phyloP scores from a whole-genome alignment of 192 early-diverging fungal species.

The Umbelopsis sp. region DNA sequence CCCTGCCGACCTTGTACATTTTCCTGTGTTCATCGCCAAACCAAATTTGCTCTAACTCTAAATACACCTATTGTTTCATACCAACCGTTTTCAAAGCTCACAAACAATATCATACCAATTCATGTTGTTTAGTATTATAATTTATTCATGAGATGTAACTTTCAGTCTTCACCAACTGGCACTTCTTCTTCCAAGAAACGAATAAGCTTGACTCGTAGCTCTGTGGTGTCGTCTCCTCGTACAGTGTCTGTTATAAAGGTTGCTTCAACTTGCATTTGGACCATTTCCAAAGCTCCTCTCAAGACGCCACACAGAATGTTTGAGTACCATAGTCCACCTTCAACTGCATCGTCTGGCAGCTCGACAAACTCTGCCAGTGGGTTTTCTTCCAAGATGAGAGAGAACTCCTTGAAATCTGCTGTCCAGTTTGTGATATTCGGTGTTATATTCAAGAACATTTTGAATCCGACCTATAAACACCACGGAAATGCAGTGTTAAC shows the following conservation, averaged over 20 bases:
- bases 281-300: conserved; percentile 96
- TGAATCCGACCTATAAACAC: conserved; percentile 79
- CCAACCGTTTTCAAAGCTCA: too few relatives aligned
- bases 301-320: conserved; percentile 95
- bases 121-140: background rate
- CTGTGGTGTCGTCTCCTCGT: conserved; percentile 85
- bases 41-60: background rate
- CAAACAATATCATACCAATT: too few relatives aligned
- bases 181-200: conserved; percentile 94
- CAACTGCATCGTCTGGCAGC: conserved; percentile 77
- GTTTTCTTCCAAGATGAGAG: conserved; percentile 94
- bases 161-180: conserved; percentile 84
- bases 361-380: conserved; percentile 98
- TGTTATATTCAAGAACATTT: conserved; percentile 91
- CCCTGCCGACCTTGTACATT: background rate
- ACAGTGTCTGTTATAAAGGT: conserved; percentile 84
- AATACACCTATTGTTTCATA: background rate
- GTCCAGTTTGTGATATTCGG: conserved; percentile 85
- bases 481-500: too few relatives aligned
- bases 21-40: background rate
- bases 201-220: conserved; percentile 90
- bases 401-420: conserved; percentile 85
- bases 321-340: conserved; percentile 91
- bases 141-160: background rate
- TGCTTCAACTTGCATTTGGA: conserved; percentile 89